Base-by-base conservation (phyloP, 2,329 filamentous ascomycete species). In the Metarhizium album region DNA sequence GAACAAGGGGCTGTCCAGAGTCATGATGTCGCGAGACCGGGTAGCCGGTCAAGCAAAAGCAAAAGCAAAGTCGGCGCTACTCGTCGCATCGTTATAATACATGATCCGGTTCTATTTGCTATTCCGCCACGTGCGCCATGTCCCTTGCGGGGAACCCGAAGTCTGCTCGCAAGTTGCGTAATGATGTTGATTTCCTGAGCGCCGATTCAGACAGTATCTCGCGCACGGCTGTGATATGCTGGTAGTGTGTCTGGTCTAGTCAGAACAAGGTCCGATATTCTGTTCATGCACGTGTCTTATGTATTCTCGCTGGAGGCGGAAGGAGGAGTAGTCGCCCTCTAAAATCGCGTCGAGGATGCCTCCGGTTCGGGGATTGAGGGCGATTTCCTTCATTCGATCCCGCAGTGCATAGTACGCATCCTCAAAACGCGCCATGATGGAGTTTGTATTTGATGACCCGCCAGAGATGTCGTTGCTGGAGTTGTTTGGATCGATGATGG, bases 401-500 rank as follows among this genome's bases (percentile, higher is more conserved):
- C 74, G 71, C 16, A 95, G 67, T 2, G 65, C 64, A 9, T 71
- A 60, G 60, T 82, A 78, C 0, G 87, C 86, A 2, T 81, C 69
- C 1, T 77, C 71, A 64, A 98, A 97, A 13, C 76, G 74, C n/a
- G 73, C 64, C 56, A 87, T 71, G 46, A 96, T 86, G 8, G 78
- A 71, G 0, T 67, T 57, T 7, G 86, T 87, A 57, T 87, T 86
- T 45, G 74, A 77, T 0, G 90, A 93, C 9, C 90, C 90, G 9
- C 90, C 90, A 0, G 93, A 84, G 24, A 98, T 93, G 61, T 98
- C 93, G 64, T 97, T 97, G 24, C 76, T 71, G 0, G 79, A 65
- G 52, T 87, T 86, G 65, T 97, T 95, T 0, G 93, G 93, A 62
- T 98, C 93, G 52, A 95, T 85, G 59, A 98, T 95, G 8, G 85